Base-by-base conservation (phyloP, 345 rosid species). In the Gossypium arboreum region DNA sequence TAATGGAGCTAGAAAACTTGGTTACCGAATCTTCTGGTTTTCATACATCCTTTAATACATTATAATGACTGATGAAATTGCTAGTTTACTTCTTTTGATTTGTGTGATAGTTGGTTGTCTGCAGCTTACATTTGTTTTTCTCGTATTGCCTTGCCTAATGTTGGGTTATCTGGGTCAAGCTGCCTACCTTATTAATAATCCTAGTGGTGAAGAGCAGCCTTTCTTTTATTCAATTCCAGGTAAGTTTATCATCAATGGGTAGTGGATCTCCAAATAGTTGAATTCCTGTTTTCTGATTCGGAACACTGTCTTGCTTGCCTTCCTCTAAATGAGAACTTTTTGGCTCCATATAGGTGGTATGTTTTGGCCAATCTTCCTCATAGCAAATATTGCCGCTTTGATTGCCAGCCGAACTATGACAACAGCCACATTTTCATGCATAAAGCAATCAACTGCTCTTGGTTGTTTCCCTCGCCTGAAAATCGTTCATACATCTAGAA, bases 131-230 rank as follows among this genome's bases (percentile, higher is more conserved):
- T 95, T 95, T 88, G 85, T 90, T 78, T 89, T 91, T 84, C 99
- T 95, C 29, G 93, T 95, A 63, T 86, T 95, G 74, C 98, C 99
- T 2, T 95, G 99, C 89, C 97, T 95, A 78, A 73, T 91, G 81
- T 79, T 95, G 94, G 99, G 97, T 65, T 95, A 95, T 85, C 76
- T 95, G 90, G 98, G 99, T 79, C 99, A 95, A 91, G 99, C 99
- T 76, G 99, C 98, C 60, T 95, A 89, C 80, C 93, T 95, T 72
- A 82, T 89, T 88, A 85, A 83, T 50, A 83, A 95, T 77, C 89
- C 83, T 80, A 66, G 76, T 18, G 84, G 72, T 79, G 86, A 88
- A 24, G 82, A 84, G 76, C 97, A 86, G 81, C 91, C 84, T 65
- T 95, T 95, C 88, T 95, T 88, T 82, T 86, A 89, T 73, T 91